Evolutionary conservation across 2,329 filamentous ascomycete genomes (phyloP).

Genomic region (Aspergillus sergii): DNA sequence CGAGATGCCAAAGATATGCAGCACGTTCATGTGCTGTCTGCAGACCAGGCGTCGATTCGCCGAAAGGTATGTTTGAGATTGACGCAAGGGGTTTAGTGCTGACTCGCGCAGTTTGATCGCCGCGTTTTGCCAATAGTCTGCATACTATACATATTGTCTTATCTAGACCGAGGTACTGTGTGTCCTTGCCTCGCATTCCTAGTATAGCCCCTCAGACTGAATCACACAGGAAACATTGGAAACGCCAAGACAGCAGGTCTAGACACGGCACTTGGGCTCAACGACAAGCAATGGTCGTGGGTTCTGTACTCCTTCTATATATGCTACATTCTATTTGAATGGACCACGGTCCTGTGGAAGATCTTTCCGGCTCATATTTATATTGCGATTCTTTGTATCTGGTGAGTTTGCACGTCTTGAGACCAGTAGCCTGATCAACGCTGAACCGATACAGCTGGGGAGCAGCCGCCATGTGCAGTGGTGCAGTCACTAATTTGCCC

Average conservation of each 20-base stretch:
- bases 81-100: neutral
- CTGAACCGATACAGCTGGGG: constrained; percentile 23
- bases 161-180: constrained; percentile 26
- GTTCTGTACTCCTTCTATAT: constrained; percentile 30
- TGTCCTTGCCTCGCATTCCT: neutral
- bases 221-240: constrained; percentile 22
- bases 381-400: constrained; percentile 24
- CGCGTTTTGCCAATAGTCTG: constrained; percentile 27
- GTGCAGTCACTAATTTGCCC: constrained; percentile 24
- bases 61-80: neutral
- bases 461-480: constrained; percentile 27
- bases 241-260: constrained; percentile 30
- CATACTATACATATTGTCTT: constrained; percentile 27
- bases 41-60: neutral
- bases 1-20: neutral
- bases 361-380: constrained; percentile 28
- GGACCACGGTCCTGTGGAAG: constrained; percentile 29
- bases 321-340: constrained; percentile 29
- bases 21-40: neutral
- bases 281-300: constrained; percentile 27
- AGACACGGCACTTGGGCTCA: constrained; percentile 21
- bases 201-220: neutral
- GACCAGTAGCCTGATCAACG: too few species aligned
- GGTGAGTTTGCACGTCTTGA: constrained; percentile 13
- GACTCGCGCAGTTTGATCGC: constrained; percentile 21